Percentiles rank a stretch among this genome's conserved stretches.
Evolutionary conservation across 2,329 filamentous ascomycete species (phyloP).

Genomic region (Cladosporium sp.): DNA sequence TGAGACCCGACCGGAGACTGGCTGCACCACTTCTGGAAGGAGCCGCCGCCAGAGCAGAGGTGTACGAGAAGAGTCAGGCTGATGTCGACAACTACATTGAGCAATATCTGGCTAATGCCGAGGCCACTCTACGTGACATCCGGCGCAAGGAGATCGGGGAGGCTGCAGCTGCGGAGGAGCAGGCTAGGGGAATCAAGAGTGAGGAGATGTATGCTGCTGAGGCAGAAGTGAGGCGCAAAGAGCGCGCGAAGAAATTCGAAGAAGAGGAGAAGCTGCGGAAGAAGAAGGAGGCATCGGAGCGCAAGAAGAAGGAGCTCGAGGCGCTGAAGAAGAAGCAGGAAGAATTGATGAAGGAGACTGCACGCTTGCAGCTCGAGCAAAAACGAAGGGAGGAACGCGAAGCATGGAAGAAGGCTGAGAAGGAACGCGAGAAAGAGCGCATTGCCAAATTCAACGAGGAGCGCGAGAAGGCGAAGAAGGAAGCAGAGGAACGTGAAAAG

Average conservation of each 20-base stretch:
- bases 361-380: slow-evolving; percentile 49
- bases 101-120: slow-evolving; percentile 63
- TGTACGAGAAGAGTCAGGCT: slow-evolving; percentile 71
- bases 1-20: slow-evolving; percentile 73
- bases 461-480: slow-evolving; percentile 42
- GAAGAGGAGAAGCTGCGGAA: slow-evolving; percentile 62
- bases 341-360: slow-evolving; percentile 46
- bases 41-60: slow-evolving; percentile 72
- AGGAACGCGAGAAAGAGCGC: slow-evolving; percentile 57
- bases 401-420: slow-evolving; percentile 47
- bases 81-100: slow-evolving; percentile 70
- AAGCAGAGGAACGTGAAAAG: slow-evolving; percentile 56
- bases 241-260: slow-evolving; percentile 63
- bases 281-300: slow-evolving; percentile 62
- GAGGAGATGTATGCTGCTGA: slow-evolving; percentile 74
- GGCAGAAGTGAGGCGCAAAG: slow-evolving; percentile 60
- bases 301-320: slow-evolving; percentile 55
- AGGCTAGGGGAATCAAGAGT: slow-evolving; percentile 66
- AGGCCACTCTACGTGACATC: slow-evolving; percentile 68
- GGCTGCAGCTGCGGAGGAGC: slow-evolving; percentile 67
- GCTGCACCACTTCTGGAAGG: slow-evolving; percentile 76
- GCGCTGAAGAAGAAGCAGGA: slow-evolving; percentile 53
- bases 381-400: slow-evolving; percentile 52
- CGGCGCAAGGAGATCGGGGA: slow-evolving; percentile 68
- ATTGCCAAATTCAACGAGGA: slow-evolving; percentile 56